phyloP scores from a whole-genome alignment of 2,329 filamentous ascomycete species.

The Neobulgaria alba region DNA sequence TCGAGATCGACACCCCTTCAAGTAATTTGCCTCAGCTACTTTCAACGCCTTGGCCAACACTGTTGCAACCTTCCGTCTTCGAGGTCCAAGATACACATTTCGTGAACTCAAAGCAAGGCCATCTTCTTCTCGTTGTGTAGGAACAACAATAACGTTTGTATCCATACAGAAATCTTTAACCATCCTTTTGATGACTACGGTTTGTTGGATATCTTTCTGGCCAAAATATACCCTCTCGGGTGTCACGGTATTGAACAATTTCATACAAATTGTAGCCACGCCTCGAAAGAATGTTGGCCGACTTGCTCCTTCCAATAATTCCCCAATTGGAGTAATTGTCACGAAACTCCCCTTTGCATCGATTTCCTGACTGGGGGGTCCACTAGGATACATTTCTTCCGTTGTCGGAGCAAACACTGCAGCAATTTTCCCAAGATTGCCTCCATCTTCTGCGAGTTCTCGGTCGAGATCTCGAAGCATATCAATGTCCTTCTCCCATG shows the following conservation, averaged over 20 bases:
- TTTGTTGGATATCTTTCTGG: slow-evolving; percentile 97
- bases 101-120: slow-evolving; percentile 86
- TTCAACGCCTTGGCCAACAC: slow-evolving; percentile 63
- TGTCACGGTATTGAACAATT: slow-evolving; percentile 75
- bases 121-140: slow-evolving; percentile 68
- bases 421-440: slow-evolving; percentile 56
- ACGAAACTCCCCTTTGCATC: slow-evolving; percentile 82
- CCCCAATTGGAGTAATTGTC: slow-evolving; percentile 75
- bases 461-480: slow-evolving; percentile 60
- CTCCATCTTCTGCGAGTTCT: slow-evolving; percentile 56
- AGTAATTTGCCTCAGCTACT: slow-evolving; percentile 62
- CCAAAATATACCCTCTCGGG: slow-evolving; percentile 85
- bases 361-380: slow-evolving; percentile 59
- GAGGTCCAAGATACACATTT: slow-evolving; percentile 81
- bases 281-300: slow-evolving; percentile 94
- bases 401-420: slow-evolving; percentile 84
- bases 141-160: slow-evolving; percentile 62
- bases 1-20: slow-evolving; percentile 42
- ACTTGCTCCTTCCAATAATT: slow-evolving; percentile 73
- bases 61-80: slow-evolving; percentile 62
- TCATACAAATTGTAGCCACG: slow-evolving; percentile 94
- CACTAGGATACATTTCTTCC: slow-evolving; percentile 77
- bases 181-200: slow-evolving; percentile 78
- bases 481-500: slow-evolving; percentile 70
- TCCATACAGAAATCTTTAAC: slow-evolving; percentile 80